Evolutionary conservation across 140 eudicot species (phyloP), one percentile per base, ranked within the genome.

Genomic region (Senecio squalidus): DNA sequence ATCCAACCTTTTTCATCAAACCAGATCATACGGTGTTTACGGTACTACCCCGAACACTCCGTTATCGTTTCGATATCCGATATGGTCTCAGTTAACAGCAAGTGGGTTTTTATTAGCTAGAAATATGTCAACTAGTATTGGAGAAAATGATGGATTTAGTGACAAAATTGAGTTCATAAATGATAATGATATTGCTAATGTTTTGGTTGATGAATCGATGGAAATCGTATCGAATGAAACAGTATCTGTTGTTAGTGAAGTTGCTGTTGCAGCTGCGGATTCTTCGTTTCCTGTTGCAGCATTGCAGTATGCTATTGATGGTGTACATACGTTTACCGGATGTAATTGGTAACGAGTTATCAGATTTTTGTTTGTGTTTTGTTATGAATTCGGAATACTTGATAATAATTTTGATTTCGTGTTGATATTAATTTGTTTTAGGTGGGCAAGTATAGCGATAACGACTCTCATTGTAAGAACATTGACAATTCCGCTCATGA

Each of bases 371-470:
- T 2, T 46, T 33, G 21, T 4, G 21, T 36, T 52, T 46, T n/a
- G n/a, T n/a, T n/a, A n/a, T n/a, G n/a, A n/a, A n/a, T n/a, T n/a
- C n/a, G n/a, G n/a, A n/a, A n/a, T n/a, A n/a, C n/a, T n/a, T n/a
- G n/a, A n/a, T n/a, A n/a, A n/a, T n/a, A n/a, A 63, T 29, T 34
- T 23, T 39, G 33, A 50, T 31, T 57, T 18, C 28, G 18, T 38
- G n/a, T n/a, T n/a, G n/a, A n/a, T n/a, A n/a, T n/a, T n/a, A n/a
- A n/a, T 49, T 36, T 7, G 18, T 55, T 5, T 45, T n/a, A 92
- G 98, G 98, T 87, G 96, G 96, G 83, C 83, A 51, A 80, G 96
- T 62, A 92, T 92, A 62, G 85, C 49, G 57, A 40, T 75, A 48
- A 73, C 96, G 26, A 92, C 98, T 31, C 22, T 92, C 39, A 2